A percentile compares a stretch with the other conserved stretches of the same genome.
phyloP scores from a whole-genome alignment of 2,329 filamentous ascomycete species.

The Botryotinia calthae region DNA sequence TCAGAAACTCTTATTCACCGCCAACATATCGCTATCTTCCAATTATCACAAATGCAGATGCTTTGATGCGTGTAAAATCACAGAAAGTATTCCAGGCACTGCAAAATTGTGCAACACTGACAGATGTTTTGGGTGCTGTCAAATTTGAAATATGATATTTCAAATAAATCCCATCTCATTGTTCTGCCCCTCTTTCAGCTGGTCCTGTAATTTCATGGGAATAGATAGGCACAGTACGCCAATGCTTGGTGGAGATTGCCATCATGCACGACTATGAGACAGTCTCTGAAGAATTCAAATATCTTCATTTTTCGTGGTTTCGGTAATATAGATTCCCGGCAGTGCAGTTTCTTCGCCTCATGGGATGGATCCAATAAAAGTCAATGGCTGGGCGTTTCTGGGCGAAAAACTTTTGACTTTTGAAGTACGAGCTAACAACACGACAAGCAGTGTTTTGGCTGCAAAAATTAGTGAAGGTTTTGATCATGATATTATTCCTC shows the following conservation, averaged over 20 bases:
- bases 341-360: no score
- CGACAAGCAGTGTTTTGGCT: not conserved
- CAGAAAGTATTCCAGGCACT: no score
- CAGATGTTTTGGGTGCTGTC: not conserved
- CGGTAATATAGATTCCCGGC: not conserved
- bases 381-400: no score
- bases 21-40: not conserved
- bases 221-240: not conserved
- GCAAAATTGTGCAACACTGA: not conserved
- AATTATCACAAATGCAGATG: not conserved
- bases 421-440: not conserved
- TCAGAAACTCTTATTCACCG: not conserved
- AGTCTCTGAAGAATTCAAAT: not conserved
- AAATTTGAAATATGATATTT: not conserved
- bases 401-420: not conserved
- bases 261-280: not conserved
- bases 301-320: accelerated
- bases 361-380: no score
- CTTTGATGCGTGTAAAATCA: not conserved
- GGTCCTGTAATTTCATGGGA: not conserved
- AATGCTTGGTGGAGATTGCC: not conserved
- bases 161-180: not conserved
- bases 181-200: not conserved
- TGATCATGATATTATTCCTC: not conserved
- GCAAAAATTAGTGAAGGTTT: no score